phyloP scores from a whole-genome alignment of 2,329 filamentous ascomycete genomes.

The Clarireedia sp. region DNA sequence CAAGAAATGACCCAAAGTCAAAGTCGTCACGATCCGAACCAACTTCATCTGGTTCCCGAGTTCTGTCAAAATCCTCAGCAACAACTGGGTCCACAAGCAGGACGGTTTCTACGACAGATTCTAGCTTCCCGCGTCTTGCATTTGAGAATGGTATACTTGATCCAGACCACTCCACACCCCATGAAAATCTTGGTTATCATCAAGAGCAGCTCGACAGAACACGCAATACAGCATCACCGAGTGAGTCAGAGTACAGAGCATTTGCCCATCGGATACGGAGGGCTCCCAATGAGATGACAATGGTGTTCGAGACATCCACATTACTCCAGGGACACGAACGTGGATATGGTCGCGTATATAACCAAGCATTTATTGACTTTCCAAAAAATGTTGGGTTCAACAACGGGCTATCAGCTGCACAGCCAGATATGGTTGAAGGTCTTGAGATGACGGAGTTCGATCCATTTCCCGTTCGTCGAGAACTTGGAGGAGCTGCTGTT shows the following conservation, averaged over 20 bases:
- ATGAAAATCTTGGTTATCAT: constrained; percentile 6
- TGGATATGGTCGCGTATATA: constrained; percentile 11
- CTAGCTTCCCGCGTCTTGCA: neutral
- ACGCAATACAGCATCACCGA: constrained; percentile 6
- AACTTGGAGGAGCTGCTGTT: constrained; percentile 11
- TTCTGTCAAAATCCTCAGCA: neutral
- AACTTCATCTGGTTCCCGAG: too few relatives aligned
- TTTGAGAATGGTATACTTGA: constrained; percentile 9
- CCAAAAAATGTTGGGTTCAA: constrained; percentile 26
- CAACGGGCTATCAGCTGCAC: constrained; percentile 22
- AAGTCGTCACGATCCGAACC: too few relatives aligned
- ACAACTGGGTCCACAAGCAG: neutral
- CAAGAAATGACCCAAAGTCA: neutral
- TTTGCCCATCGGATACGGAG: constrained; percentile 4
- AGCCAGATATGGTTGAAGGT: constrained; percentile 28
- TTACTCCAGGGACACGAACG: constrained; percentile 10
- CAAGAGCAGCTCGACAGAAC: constrained; percentile 2
- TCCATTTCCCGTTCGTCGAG: constrained; percentile 11
- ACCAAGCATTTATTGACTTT: constrained; percentile 20
- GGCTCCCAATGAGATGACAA: constrained; percentile 8
- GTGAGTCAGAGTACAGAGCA: constrained; percentile 9
- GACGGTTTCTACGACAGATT: constrained; percentile 4
- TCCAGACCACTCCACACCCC: neutral
- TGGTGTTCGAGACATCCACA: constrained; percentile 10
- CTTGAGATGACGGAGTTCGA: constrained; percentile 14